Evolutionary conservation across 495 filamentous ascomycete genomes (phyloP), one percentile per base, ranked within the genome.

Genomic region (Rhypophila decipiens): DNA sequence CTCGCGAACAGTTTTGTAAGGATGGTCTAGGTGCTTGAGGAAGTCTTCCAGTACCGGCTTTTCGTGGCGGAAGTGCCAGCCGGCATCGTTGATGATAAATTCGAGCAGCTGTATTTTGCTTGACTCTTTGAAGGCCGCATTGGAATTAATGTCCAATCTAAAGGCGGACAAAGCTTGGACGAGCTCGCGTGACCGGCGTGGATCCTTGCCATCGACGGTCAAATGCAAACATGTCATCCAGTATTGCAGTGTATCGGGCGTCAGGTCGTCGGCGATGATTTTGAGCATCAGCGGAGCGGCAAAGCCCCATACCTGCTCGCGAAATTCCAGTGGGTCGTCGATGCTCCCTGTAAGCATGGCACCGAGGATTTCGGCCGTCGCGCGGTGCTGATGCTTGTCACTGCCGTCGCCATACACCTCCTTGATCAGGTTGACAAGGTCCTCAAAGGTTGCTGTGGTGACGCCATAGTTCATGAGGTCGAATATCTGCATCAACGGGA

Each of bases 91-190:
- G 52, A 97, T 87, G 50, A 84, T 83, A 53, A 95, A 87, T 55
- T 95, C 86, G 27, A 99, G 72, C 12, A 97, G 76, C 54, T 93
- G 86, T 36, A 99, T 86, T 68, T 96, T 96, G 4, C 90, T 90
- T 47, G 90, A 96, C 57, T 99, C 94, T 65, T 99, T 99, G 77
- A 99, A 99, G 9, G 93, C 93, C 4, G 93, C 93, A 64, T 97
- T 96, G 1, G 91, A 96, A 19, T 79, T 69, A 85, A 96, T 91
- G 57, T 99, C 93, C 17, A 99, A 72, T 24, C 87, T 78, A 77
- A 95, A 96, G 49, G 82, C 79, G 11, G 83, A 80, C 27, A 99
- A 75, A 73, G 83, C 86, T 50, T 90, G 85, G 21, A 95, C 77
- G 46, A 99, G 71, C 43, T 95, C 94, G 77, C 84, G 88, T 3